Evolutionary conservation across 1,284 basidiomycete genomes (phyloP), one percentile per base, ranked within the genome.

Genomic region (Taiwanofungus camphoratus): DNA sequence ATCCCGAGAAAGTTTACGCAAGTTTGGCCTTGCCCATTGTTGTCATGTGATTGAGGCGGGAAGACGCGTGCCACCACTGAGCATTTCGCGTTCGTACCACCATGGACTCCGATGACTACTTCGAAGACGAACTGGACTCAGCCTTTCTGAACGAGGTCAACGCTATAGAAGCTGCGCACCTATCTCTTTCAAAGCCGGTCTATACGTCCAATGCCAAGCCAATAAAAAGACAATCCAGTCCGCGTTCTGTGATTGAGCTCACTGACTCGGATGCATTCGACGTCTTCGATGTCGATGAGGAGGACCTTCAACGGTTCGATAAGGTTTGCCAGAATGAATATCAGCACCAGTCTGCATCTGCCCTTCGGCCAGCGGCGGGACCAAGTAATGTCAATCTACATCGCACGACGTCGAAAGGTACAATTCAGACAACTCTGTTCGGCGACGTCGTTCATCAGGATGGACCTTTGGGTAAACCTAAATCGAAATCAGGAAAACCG

Each of bases 31-130:
- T n/a, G n/a, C n/a, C n/a, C n/a, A n/a, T n/a, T n/a, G n/a, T n/a
- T n/a, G n/a, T n/a, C n/a, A n/a, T n/a, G n/a, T n/a, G n/a, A n/a
- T n/a, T n/a, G n/a, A n/a, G n/a, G n/a, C n/a, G n/a, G n/a, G n/a
- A n/a, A n/a, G n/a, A n/a, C n/a, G n/a, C n/a, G n/a, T n/a, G n/a
- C n/a, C n/a, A n/a, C n/a, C n/a, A n/a, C n/a, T n/a, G n/a, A n/a
- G n/a, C 46, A 27, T 33, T 35, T 27, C 36, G 29, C 23, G 9
- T 29, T 18, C 18, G 31, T 16, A 7, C 7, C 31, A 29, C 36
- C 41, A 87, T 83, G 83, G 79, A 76, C 65, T 84, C 82, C 27
- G 80, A 82, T 58, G 75, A 67, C 24, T 81, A 76, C 52, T 86
- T 83, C 56, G 79, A 78, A 51, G 79, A 78, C 50, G 74, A 73